These are phyloP conservation scores for Buddleja alternifolia DNA, from an alignment of 257 asterid genomes.

Conservation along the genomic window DNA sequence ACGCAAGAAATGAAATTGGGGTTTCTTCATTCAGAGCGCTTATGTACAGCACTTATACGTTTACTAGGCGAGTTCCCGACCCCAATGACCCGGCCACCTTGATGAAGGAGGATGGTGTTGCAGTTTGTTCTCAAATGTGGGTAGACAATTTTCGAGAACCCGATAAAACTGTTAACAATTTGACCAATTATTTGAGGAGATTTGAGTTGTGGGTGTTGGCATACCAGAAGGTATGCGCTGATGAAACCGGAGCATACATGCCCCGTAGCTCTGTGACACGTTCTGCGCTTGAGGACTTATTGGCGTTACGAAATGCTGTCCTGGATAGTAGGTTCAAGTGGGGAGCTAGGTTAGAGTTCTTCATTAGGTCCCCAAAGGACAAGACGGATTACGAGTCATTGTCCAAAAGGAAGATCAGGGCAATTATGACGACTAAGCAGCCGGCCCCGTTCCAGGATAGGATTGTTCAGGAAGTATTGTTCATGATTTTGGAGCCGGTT, in stretches of 20 bases:
- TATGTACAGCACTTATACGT: conserved; percentile 52
- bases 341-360: conserved; percentile 95
- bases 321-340: conserved; percentile 81
- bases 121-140: conserved; percentile 90
- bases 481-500: conserved; percentile 85
- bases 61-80: conserved; percentile 59
- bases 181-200: conserved; percentile 76
- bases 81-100: conserved; percentile 89
- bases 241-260: conserved; percentile 82
- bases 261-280: conserved; percentile 78
- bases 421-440: conserved; percentile 84
- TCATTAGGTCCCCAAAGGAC: conserved; percentile 84
- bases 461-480: conserved; percentile 86
- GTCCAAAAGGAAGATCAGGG: conserved; percentile 88
- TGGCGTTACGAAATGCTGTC: conserved; percentile 84
- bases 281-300: conserved; percentile 76
- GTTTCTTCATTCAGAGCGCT: conserved; percentile 38
- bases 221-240: conserved; percentile 90
- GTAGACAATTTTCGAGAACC: conserved; percentile 76
- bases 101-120: conserved; percentile 90
- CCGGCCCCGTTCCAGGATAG: conserved; percentile 83
- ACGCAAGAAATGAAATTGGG: conserved; percentile 37
- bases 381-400: conserved; percentile 84
- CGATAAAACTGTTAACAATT: conserved; percentile 58
- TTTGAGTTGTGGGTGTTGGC: conserved; percentile 97